phyloP scores from a whole-genome alignment of 306 rosid species.

The Quercus wislizeni region DNA sequence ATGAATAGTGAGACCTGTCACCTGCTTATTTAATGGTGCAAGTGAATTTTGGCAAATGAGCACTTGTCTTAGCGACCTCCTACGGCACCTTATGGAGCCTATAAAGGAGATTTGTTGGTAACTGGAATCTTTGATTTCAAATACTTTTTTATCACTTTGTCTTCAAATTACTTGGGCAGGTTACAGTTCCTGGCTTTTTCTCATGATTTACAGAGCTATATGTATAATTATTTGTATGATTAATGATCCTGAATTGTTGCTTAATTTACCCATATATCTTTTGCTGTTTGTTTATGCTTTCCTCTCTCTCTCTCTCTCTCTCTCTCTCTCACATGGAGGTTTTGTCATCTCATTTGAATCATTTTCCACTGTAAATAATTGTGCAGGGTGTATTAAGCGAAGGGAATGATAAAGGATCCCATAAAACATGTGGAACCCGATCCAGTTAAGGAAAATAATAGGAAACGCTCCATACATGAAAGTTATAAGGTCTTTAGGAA shows the following conservation, averaged over 20 bases:
- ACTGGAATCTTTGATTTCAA: neutral
- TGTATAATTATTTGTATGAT: neutral
- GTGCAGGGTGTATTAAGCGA: slow-evolving; percentile 21
- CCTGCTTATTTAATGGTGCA: neutral
- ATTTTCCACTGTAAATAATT: neutral
- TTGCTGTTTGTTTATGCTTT: neutral
- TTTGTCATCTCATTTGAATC: neutral
- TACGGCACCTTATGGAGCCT: neutral
- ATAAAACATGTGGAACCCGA: slow-evolving; percentile 1
- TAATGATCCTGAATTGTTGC: neutral
- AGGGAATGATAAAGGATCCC: slow-evolving; percentile 23
- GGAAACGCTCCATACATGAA: slow-evolving; percentile 7
- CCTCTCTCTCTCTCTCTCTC: no score
- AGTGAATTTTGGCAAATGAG: neutral
- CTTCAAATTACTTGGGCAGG: neutral
- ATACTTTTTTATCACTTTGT: neutral
- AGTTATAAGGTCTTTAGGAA: slow-evolving; percentile 5
- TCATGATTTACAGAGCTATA: neutral
- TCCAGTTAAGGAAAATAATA: neutral
- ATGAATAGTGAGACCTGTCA: neutral
- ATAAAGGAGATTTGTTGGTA: neutral
- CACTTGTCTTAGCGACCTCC: neutral
- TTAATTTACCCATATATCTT: neutral
- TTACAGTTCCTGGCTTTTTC: neutral
- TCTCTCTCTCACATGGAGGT: no score